Evolutionary conservation across 108 stramenopile species (phyloP).

Genomic region (Chaetoceros muelleri): DNA sequence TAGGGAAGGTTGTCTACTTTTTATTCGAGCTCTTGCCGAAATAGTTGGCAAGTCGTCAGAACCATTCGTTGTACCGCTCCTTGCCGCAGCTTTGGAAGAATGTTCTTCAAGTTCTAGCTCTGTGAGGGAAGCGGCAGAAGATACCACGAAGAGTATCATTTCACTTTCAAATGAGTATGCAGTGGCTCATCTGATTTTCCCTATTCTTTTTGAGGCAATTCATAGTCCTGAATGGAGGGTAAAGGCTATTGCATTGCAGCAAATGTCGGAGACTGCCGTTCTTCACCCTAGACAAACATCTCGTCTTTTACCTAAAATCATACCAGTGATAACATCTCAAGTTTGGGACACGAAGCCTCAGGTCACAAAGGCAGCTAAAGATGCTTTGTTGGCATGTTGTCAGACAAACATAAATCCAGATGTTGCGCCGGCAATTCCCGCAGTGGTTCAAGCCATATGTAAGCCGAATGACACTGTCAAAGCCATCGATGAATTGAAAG

Average conservation of each 20-base stretch:
- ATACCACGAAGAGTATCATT: conserved; percentile 53
- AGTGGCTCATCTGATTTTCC: conserved; percentile 48
- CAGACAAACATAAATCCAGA: conserved; percentile 79
- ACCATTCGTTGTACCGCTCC: conserved; percentile 66
- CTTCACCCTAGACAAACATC: conserved; percentile 43
- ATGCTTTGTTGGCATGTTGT: conserved; percentile 65
- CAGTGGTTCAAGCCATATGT: conserved; percentile 83
- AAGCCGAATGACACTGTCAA: conserved; percentile 85
- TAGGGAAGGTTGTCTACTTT: conserved; percentile 64
- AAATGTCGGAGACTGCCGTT: conserved; percentile 51
- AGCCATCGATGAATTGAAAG: conserved; percentile 87
- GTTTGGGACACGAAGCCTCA: conserved; percentile 94
- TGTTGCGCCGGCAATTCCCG: conserved; percentile 75
- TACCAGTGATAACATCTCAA: conserved; percentile 71
- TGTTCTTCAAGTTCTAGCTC: conserved; percentile 51
- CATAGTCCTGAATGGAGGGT: conserved; percentile 79
- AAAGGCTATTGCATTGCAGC: conserved; percentile 61
- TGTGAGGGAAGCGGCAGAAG: conserved; percentile 75
- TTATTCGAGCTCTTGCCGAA: conserved; percentile 75
- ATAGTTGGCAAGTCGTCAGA: conserved; percentile 48
- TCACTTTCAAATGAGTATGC: conserved; percentile 55
- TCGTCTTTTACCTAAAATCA: conserved; percentile 68
- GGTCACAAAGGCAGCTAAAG: conserved; percentile 80
- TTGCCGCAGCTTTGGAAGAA: conserved; percentile 76
- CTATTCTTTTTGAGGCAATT: conserved; percentile 60